Conservation (phyloP, 768 basidiomycete genomes). For the Leucocoprinus sp. region DNA sequence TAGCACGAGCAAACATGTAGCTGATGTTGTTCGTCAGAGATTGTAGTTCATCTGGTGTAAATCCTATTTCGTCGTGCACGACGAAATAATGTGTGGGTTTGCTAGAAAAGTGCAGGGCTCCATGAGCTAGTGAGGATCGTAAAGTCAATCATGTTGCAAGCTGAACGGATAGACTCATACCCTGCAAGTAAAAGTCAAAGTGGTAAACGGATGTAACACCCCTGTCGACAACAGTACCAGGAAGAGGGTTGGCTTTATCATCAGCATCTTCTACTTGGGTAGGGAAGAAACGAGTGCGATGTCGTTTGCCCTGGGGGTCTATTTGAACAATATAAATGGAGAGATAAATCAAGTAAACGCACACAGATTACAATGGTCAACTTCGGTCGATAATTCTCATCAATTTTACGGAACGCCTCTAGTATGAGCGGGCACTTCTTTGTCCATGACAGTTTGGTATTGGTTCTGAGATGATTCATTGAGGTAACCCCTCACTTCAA, state of each 20-base stretch:
- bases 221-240: conserved; percentile 77
- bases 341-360: conserved; percentile 25
- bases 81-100: conserved; percentile 76
- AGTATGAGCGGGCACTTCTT: conserved; percentile 63
- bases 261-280: conserved; percentile 44
- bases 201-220: conserved; percentile 64
- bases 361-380: conserved; percentile 74
- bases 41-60: conserved; percentile 66
- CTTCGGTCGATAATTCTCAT: conserved; percentile 40
- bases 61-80: conserved; percentile 69
- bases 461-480: conserved; percentile 50
- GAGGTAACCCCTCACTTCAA: background rate
- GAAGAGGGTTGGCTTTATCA: conserved; percentile 61
- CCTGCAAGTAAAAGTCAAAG: conserved; percentile 65
- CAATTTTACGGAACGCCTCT: conserved; percentile 46
- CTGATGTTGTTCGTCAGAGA: conserved; percentile 59
- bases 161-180: conserved; percentile 18
- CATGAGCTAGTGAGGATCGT: conserved; percentile 45
- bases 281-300: conserved; percentile 60
- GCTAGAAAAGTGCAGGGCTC: conserved; percentile 67
- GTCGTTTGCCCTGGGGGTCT: conserved; percentile 33
- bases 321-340: conserved; percentile 15
- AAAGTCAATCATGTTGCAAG: background rate
- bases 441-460: conserved; percentile 49
- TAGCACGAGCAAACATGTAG: conserved; percentile 81